Evolutionary conservation across 2,329 filamentous ascomycete species (phyloP).

Genomic region (Epichloe bromicola): DNA sequence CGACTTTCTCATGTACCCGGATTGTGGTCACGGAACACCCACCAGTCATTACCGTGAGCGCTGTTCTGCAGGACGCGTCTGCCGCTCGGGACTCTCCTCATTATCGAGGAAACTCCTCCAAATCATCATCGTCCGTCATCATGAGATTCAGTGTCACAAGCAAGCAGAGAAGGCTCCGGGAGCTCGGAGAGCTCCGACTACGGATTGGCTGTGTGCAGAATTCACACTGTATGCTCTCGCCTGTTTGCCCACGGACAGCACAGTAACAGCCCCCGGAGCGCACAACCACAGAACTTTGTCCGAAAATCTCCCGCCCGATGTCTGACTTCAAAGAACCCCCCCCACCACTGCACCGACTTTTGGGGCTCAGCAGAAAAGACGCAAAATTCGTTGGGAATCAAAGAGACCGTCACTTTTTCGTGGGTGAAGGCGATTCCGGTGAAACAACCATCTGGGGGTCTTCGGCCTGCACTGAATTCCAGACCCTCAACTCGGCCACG

Average conservation of each 20-base stretch:
- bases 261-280: neutral
- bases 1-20: too few species aligned
- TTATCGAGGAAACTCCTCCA: neutral
- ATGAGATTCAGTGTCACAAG: too few species aligned
- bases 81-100: too few species aligned
- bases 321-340: slow-evolving; percentile 8
- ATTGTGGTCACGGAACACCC: too few species aligned
- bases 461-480: neutral
- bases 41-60: too few species aligned
- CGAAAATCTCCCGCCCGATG: slow-evolving; percentile 17
- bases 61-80: too few species aligned
- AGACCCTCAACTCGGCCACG: slow-evolving; percentile 1
- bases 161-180: neutral
- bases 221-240: neutral
- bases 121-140: too few species aligned
- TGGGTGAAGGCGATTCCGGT: slow-evolving; percentile 1
- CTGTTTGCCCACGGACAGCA: neutral
- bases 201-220: too few species aligned
- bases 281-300: slow-evolving; percentile 8
- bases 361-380: slow-evolving; percentile 26
- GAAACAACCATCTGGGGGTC: neutral
- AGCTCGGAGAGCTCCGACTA: neutral
- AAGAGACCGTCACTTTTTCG: neutral
- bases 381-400: slow-evolving; percentile 13
- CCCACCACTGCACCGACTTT: slow-evolving; percentile 28